Base-by-base conservation (phyloP, 805 yeast genomes). In the Pichia membranifaciens region DNA sequence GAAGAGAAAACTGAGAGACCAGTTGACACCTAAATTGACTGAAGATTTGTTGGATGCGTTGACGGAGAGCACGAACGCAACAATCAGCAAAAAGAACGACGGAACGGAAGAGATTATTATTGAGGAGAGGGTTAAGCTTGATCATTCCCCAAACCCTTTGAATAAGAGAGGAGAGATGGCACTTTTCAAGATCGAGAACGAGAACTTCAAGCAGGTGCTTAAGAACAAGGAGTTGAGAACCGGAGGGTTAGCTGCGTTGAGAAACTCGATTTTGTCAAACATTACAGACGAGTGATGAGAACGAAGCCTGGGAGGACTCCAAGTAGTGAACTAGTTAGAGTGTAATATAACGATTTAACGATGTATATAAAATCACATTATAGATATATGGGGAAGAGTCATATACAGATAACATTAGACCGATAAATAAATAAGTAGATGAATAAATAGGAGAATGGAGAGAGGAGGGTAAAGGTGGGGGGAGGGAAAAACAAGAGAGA, bases 201-300 rank as follows among this genome's bases (percentile, higher is more conserved):
- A 69, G 51, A 70, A 84, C 52, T 86, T 87, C 59, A 76, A 72
- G 15, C 64, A 69, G 35, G 78, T 84, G 4, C 64, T 87, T 49
- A 73, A 72, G 44, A 78, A 82, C 55, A 61, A 71, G 34, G 62
- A 66, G 22, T 84, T 82, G 54, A 74, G 80, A 64, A 62, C 68
- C 45, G 74, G 78, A 32, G 87, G 90, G 2, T 85, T 86, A 58
- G 72, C 72, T 35, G 76, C 89, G 3, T 69, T 87, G 54, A 81
- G 75, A 58, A 76, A 74, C 43, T 81, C 82, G n/a, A 78, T 79
- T 36, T 64, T 66, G 50, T 59, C 55, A 13, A 61, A 65, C 44
- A 35, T 56, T 28, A 37, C 44, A 7, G 54, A 45, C 36, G 52
- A 53, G 25, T 54, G 45, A 42, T 32, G 17, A 33, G n/a, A 33